Evolutionary conservation across 2,329 filamentous ascomycete species (phyloP), one percentile per base, ranked within the genome.

Genomic region (Chrysoporthe deuterocubensis): DNA sequence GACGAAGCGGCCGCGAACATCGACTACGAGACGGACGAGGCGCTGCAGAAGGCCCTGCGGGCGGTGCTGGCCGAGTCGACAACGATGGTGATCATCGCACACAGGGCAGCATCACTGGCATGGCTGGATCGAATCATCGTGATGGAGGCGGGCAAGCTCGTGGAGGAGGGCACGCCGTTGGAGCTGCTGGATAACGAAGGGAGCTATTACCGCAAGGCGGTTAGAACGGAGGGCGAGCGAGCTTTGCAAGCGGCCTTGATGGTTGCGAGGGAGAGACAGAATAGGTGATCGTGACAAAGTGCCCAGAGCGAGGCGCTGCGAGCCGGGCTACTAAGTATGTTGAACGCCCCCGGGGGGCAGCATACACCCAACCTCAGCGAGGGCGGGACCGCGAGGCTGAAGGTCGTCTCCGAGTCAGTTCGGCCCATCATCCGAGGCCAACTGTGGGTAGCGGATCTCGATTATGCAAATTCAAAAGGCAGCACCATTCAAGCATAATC

Each of bases 1-100:
- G 66, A 67, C 44, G 66, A 67, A n/a, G 66, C 66, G 7, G 62
- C 66, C 9, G 66, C 66, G 7, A 64, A 56, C 14, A 52, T 67
- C 44, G 66, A 67, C 56, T 62, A 64, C n/a, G 61, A 64, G 52
- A 64, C 60, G 50, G 61, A 62, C 26, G 21, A 44, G 21, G 66
- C 61, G 40, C 61, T 67, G 40, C 66, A 67, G 32, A 21, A 57
- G 16, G 56, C 52, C 3, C 46, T 67, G n/a, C 54, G n/a, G 26
- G 21, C 8, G 26, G 48, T 58, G 52, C 16, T 40, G 18, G 21
- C 62, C 40, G 32, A 16, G 37, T 21, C 40, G 26, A 57, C 61
- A 4, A 64, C 66, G n/a, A 62, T 67, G 50, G 37, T 67, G 16
- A 50, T 56, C 32, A 64, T 67, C 34, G 66, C 66, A 34, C 66